phyloP scores from a whole-genome alignment of 148 eudicot species.

The Dysphania ambrosioides region DNA sequence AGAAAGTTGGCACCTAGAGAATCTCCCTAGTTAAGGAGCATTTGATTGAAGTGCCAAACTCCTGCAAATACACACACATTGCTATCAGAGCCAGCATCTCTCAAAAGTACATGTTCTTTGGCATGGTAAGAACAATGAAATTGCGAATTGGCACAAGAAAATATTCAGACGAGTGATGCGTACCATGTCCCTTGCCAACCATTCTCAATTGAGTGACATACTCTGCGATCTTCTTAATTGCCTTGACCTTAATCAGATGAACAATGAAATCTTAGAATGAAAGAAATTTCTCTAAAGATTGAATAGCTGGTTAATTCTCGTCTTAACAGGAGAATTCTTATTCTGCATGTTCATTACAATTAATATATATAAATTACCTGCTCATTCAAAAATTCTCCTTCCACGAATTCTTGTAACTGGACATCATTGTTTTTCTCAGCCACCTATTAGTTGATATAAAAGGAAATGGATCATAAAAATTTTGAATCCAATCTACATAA shows the following conservation, averaged over 20 bases:
- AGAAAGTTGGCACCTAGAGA: constrained; percentile 11
- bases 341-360: not conserved
- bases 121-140: not conserved
- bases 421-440: constrained; percentile 68
- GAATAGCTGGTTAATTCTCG: not conserved
- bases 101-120: not conserved
- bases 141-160: not conserved
- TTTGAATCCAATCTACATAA: not conserved
- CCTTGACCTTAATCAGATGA: constrained; percentile 51
- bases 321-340: not conserved
- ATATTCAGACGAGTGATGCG: not conserved
- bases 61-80: constrained; percentile 46
- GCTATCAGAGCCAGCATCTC: constrained; percentile 6
- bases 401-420: constrained; percentile 67
- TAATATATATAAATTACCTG: constrained; percentile 45
- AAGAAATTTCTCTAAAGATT: not conserved
- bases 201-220: constrained; percentile 70
- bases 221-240: constrained; percentile 81
- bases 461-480: not conserved
- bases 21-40: constrained; percentile 49
- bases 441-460: constrained; percentile 39
- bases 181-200: constrained; percentile 95
- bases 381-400: constrained; percentile 63
- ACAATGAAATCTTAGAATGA: not conserved
- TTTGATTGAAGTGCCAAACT: constrained; percentile 90